A percentile compares a stretch with the other conserved stretches of the same genome.
phyloP scores from a whole-genome alignment of 495 filamentous ascomycete species.

The Xylaria bambusicola region DNA sequence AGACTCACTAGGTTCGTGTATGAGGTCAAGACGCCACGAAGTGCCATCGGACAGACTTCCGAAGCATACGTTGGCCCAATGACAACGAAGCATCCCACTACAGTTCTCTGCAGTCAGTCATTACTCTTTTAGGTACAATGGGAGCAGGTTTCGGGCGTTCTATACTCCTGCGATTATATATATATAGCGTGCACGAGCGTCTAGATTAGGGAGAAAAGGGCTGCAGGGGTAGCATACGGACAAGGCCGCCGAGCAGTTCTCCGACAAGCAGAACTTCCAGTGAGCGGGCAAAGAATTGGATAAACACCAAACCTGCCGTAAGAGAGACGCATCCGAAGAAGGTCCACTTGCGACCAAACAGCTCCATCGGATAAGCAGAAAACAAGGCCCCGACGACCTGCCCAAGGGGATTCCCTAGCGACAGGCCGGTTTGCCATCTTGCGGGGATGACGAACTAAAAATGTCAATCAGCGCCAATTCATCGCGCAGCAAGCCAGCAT shows the following conservation, averaged over 20 bases:
- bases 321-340: conserved; percentile 44
- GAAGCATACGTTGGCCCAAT: conserved; percentile 64
- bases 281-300: conserved; percentile 58
- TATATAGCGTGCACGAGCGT: too few species aligned
- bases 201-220: too few species aligned
- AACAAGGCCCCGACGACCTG: conserved; percentile 50
- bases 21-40: conserved; percentile 58
- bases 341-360: conserved; percentile 48
- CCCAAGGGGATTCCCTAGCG: conserved; percentile 46
- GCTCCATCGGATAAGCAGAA: conserved; percentile 48
- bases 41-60: conserved; percentile 60
- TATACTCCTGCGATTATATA: too few species aligned
- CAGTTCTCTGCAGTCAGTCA: too few species aligned
- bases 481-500: not conserved
- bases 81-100: conserved; percentile 54
- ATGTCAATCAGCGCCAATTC: conserved; percentile 4
- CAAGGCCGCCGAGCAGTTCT: conserved; percentile 56
- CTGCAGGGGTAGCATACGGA: too few species aligned
- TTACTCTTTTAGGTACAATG: too few species aligned
- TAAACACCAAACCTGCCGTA: conserved; percentile 54
- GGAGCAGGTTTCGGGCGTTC: too few species aligned
- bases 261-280: conserved; percentile 47
- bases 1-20: conserved; percentile 55
- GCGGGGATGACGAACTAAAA: conserved; percentile 42
- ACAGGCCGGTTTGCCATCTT: conserved; percentile 51